Base-by-base conservation (phyloP, 2,329 filamentous ascomycete genomes). In the Leptodontidium sp. region DNA sequence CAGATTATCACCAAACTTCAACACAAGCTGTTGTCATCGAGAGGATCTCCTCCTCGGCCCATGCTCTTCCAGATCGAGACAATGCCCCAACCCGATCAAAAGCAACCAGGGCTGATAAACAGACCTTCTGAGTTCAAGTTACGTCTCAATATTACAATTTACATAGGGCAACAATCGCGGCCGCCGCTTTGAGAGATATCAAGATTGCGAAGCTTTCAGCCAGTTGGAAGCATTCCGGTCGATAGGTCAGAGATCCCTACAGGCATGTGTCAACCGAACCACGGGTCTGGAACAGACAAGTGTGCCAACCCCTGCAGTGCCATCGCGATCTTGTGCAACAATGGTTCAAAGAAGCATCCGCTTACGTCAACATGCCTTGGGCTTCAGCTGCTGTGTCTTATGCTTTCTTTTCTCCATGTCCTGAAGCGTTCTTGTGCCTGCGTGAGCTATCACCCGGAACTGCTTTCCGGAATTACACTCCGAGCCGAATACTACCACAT, bases 271-370 rank as follows among this genome's bases (percentile, higher is more conserved):
- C 32, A 43, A n/a, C 35, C 35, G 35, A 59, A 59, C 55, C 55
- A 59, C 35, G 35, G 55, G 35, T 35, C 35, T 59, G 55, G 55
- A 59, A 59, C 21, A 57, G 43, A 45, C 6, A 29, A 57, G 29
- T 21, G 53, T 21, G 53, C 53, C 21, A 29, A 26, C 21, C 57
- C 57, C 57, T 59, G 57, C 40, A 26, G 21, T 17, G 38, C 11
- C n/a, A n/a, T 8, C 12, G 38, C 9, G 38, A 45, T 59, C 57
- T 59, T 59, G 38, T 59, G 57, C 21, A 45, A 59, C 35, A 5
- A 7, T 26, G 35, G n/a, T 17, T 9, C 29, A 6, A 6, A 32
- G 29, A 24, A 17, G 17, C 21, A 14, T 21, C 38, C 35, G 21
- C 57, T 43, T 26, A 8, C 14, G 17, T 21, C n/a, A 21, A 17